Base-by-base conservation (phyloP, 768 basidiomycete species). In the Leccinellum luteum region DNA sequence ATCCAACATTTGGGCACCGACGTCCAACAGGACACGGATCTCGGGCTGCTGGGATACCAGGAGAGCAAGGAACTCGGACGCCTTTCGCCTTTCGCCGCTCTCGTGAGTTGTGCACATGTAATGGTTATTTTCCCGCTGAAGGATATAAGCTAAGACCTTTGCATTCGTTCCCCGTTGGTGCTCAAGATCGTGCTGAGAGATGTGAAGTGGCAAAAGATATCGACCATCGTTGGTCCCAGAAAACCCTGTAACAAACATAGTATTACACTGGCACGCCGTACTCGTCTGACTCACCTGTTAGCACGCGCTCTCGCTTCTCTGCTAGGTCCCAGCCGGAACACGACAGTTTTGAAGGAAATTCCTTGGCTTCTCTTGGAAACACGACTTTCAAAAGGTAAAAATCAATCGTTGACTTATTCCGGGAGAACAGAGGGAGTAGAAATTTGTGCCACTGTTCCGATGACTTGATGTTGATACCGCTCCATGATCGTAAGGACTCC, bases 1-100 rank as follows among this genome's bases (percentile, higher is more conserved):
- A 45, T 84, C 81, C 10, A 84, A 67, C 69, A 85, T 79, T 57
- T 84, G 82, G 0, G 82, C 82, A 3, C 82, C 83, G 14, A 84
- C 81, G 48, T 84, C 82, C 14, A 84, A 66, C 23, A 84, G 65
- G 6, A 84, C 81, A 19, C 72, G 73, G 25, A 83, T 71, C 19
- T 70, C 64, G 3, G 75, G 77, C 1, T 53, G 51, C 58, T 79
- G 73, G 0, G 55, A 21, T 13, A 73, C 70, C 3, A 84, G 15
- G 21, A 69, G 52, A 2, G 63, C 19, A 21, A 81, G 58, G 57
- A 73, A 54, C 10, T 62, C 23, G 0, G 9, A 7, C 0, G 72
- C 50, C 4, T 52, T 58, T 15, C 53, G 61, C 14, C 69, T 58
- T 9, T 50, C 43, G 14, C 71, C 62, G 10, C 50, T 54, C 10